phyloP scores from a whole-genome alignment of 352 stramenopile genomes.

The Globisporangium heterothallicum region DNA sequence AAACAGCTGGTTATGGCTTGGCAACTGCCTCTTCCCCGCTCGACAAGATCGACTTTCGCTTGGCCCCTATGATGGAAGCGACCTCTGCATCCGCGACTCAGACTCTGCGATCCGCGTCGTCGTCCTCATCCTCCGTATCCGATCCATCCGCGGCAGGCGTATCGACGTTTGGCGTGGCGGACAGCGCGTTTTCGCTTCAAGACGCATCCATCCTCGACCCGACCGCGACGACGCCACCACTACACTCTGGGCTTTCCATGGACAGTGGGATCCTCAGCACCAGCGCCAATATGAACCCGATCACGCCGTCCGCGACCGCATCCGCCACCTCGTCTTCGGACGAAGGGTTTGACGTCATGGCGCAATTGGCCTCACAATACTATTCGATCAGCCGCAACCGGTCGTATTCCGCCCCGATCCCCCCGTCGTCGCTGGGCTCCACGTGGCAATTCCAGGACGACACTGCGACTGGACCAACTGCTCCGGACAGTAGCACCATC shows the following conservation, averaged over 20 bases:
- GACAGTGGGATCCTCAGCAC: background rate
- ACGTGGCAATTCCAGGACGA: conserved; percentile 59
- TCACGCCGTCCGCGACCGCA: background rate
- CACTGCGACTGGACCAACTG: conserved; percentile 15
- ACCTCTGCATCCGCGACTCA: conserved; percentile 10
- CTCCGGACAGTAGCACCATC: conserved; percentile 14
- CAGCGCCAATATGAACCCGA: conserved; percentile 1
- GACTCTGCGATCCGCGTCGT: conserved; percentile 8
- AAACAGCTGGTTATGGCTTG: conserved; percentile 15
- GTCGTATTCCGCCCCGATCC: conserved; percentile 65
- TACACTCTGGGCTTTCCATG: conserved; percentile 1
- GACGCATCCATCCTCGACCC: background rate
- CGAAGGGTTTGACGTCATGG: conserved; percentile 74
- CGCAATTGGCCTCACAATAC: conserved; percentile 77
- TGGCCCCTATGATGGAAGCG: conserved; percentile 3
- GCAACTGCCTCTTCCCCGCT: conserved; percentile 11
- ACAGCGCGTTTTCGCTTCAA: conserved; percentile 16
- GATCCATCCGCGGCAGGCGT: conserved; percentile 15
- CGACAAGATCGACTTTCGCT: conserved; percentile 28
- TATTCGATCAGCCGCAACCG: conserved; percentile 68
- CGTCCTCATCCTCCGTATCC: conserved; percentile 15
- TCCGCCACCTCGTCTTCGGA: conserved; percentile 1
- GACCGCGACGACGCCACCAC: background rate
- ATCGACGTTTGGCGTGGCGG: conserved; percentile 11
- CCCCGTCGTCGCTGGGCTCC: conserved; percentile 44